phyloP scores from a whole-genome alignment of 768 basidiomycete species.

The Boletus fagicola region DNA sequence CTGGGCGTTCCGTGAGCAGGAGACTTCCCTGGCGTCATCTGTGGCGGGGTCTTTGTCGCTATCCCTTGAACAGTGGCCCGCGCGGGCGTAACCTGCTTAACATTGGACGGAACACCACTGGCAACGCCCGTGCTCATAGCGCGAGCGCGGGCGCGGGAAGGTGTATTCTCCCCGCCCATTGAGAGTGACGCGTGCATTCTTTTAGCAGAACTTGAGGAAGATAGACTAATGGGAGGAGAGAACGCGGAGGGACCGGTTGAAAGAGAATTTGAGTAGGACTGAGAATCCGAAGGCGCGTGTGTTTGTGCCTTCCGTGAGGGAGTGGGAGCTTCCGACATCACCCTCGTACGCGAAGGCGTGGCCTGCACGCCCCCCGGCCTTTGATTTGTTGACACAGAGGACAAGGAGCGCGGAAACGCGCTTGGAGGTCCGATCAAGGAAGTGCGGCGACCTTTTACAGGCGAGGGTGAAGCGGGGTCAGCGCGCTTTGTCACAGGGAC shows the following conservation, averaged over 20 bases:
- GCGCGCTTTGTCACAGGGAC: conserved; percentile 35
- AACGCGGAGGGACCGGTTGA: conserved; percentile 20
- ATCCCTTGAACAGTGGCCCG: conserved; percentile 18
- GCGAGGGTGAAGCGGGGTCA: conserved; percentile 28
- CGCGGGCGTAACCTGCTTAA: conserved; percentile 16
- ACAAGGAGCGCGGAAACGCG: conserved; percentile 23
- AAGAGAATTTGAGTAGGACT: conserved; percentile 26
- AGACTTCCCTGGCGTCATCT: conserved; percentile 22
- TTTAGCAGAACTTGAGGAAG: conserved; percentile 41
- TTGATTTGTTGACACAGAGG: conserved; percentile 19
- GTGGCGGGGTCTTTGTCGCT: conserved; percentile 13
- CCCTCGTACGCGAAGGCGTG: conserved; percentile 41
- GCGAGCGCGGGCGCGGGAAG: conserved; percentile 16
- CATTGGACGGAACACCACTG: neutral
- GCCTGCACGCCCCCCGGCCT: conserved; percentile 27
- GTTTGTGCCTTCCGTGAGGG: conserved; percentile 25
- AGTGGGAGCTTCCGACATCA: conserved; percentile 43
- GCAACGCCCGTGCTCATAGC: conserved; percentile 19
- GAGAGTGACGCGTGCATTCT: conserved; percentile 30
- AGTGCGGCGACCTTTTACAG: conserved; percentile 27
- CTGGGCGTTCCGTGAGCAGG: conserved; percentile 16
- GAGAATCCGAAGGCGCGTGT: conserved; percentile 23
- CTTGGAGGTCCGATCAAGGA: conserved; percentile 31
- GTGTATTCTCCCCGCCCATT: conserved; percentile 12
- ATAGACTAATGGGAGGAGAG: conserved; percentile 40